A percentile compares a stretch with the other conserved stretches of the same genome.
These are phyloP conservation scores for Linnemannia exigua DNA, from an alignment of 192 early-diverging fungal genomes.

Conservation along the genomic window DNA sequence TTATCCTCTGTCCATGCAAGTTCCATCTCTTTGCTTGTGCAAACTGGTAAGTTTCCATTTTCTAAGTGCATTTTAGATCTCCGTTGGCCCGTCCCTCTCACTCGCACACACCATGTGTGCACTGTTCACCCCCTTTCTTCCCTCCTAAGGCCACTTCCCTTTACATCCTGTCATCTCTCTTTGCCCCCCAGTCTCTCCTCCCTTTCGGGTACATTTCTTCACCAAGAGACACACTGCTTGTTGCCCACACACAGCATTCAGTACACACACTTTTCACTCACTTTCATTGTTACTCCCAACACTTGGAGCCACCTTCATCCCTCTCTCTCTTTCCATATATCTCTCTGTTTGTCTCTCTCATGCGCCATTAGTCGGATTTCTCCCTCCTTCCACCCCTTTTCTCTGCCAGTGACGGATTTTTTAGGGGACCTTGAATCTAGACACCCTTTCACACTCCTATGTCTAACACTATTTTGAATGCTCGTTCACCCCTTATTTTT, in stretches of 20 bases:
- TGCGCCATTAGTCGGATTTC: not conserved
- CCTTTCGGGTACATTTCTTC: not conserved
- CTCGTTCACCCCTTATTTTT: not conserved
- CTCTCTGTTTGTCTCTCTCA: not conserved
- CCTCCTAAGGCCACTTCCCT: too few relatives aligned
- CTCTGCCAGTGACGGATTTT: not conserved
- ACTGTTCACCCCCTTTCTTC: not conserved
- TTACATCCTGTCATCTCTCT: not conserved
- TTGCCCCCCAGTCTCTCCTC: not conserved
- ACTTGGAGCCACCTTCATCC: not conserved
- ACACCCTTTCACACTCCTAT: not conserved
- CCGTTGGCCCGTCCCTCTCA: not conserved
- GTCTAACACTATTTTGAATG: not conserved
- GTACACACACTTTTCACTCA: too few relatives aligned
- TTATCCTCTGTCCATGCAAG: constrained; percentile 49
- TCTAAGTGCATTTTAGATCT: not conserved
- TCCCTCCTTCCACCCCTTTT: not conserved
- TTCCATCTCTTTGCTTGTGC: constrained; percentile 56
- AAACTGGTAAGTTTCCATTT: constrained; percentile 35
- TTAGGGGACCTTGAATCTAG: not conserved
- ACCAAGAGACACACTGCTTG: too few relatives aligned
- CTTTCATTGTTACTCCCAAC: too few relatives aligned
- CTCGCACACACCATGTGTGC: not conserved
- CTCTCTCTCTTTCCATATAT: not conserved
- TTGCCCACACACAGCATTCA: too few relatives aligned